Evolutionary conservation across 495 filamentous ascomycete genomes (phyloP).

Genomic region (Amorphotheca resinae): DNA sequence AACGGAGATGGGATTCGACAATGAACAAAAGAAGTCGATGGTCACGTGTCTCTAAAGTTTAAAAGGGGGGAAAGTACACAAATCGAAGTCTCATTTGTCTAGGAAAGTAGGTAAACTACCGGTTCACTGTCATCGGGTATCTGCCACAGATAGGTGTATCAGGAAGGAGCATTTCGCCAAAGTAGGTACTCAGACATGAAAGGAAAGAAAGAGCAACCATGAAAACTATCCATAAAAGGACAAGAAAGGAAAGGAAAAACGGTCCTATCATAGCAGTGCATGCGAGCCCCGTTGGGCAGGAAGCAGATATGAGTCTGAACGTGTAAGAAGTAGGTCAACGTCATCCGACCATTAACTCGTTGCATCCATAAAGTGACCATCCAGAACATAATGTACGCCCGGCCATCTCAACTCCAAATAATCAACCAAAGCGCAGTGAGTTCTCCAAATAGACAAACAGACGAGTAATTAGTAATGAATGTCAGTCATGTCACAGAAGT

Average conservation of each 20-base stretch:
- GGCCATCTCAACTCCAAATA: neutral
- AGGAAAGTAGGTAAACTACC: too few species aligned
- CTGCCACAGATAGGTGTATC: neutral
- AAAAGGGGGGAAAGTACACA: too few species aligned
- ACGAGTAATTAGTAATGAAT: too few species aligned
- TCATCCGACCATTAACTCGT: conserved; percentile 1
- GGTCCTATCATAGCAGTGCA: conserved; percentile 1
- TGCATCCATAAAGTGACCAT: conserved; percentile 1
- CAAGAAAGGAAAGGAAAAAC: conserved; percentile 2
- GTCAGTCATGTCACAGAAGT: too few species aligned
- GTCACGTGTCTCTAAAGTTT: too few species aligned
- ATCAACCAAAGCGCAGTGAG: too few species aligned
- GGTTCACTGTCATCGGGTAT: conserved; percentile 1
- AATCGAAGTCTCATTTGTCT: too few species aligned
- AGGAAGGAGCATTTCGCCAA: conserved; percentile 8
- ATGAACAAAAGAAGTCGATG: too few species aligned
- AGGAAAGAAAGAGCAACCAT: too few species aligned
- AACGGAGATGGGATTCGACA: too few species aligned
- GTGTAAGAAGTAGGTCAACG: conserved; percentile 1
- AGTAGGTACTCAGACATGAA: conserved; percentile 2
- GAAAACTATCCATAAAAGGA: conserved; percentile 1
- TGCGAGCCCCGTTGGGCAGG: neutral
- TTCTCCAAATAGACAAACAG: too few species aligned
- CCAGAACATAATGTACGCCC: neutral
- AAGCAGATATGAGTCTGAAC: neutral